A percentile compares a stretch with the other conserved stretches of the same genome.
phyloP scores from a whole-genome alignment of 2,329 filamentous ascomycete genomes.

The Hymenoscyphus fraxineus region DNA sequence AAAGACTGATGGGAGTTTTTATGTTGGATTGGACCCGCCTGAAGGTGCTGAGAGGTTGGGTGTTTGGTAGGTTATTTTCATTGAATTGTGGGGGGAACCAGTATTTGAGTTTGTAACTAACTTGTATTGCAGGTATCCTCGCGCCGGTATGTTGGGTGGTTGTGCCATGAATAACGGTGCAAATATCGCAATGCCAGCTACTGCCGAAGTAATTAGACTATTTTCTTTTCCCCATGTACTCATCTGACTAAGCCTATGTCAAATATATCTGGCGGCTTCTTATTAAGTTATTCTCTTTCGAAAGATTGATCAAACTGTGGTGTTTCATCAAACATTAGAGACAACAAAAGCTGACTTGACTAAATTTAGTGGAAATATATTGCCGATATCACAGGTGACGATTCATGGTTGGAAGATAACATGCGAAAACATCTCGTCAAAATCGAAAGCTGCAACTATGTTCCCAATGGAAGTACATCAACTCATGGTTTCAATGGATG shows the following conservation, averaged over 20 bases:
- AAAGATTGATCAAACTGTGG: neutral
- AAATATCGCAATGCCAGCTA: slow-evolving; percentile 38
- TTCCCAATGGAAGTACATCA: slow-evolving; percentile 33
- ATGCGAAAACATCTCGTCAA: slow-evolving; percentile 41
- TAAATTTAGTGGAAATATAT: slow-evolving; percentile 37
- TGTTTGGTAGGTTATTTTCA: slow-evolving; percentile 32
- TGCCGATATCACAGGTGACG: slow-evolving; percentile 41
- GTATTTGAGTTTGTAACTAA: neutral
- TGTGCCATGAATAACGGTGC: slow-evolving; percentile 37
- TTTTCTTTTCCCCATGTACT: neutral
- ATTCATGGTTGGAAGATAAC: slow-evolving; percentile 37
- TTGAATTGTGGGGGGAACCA: neutral
- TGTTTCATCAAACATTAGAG: neutral
- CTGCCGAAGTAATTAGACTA: slow-evolving; percentile 33
- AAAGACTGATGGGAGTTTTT: slow-evolving; percentile 25
- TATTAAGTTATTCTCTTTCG: neutral
- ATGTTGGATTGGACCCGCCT: slow-evolving; percentile 31
- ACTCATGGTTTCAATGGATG: slow-evolving; percentile 41
- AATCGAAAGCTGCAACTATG: slow-evolving; percentile 43
- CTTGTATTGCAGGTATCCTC: slow-evolving; percentile 24
- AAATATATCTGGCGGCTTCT: neutral
- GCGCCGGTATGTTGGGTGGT: slow-evolving; percentile 39
- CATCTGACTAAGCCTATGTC: neutral
- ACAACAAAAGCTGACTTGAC: neutral
- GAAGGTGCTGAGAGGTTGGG: slow-evolving; percentile 35